Conservation (phyloP, 2,329 filamentous ascomycete genomes). For the Pseudogymnoascus sp. region DNA sequence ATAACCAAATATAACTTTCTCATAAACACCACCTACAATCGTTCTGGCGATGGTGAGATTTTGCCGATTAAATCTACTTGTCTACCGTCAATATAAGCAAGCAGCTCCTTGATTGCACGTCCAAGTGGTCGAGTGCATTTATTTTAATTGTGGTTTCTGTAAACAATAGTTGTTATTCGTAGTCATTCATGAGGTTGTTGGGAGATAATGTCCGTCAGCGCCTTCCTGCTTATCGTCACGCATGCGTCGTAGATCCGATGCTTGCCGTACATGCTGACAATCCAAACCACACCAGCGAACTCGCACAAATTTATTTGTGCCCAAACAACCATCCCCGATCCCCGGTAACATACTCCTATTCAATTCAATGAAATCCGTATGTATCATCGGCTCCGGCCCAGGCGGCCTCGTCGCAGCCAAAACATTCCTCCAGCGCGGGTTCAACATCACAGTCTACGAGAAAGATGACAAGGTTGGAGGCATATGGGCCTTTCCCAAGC, state of each 20-base stretch:
- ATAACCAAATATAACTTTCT: too few species aligned
- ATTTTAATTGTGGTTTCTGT: not conserved
- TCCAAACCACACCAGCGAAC: not conserved
- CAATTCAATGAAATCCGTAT: conserved; percentile 11
- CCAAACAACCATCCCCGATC: not conserved
- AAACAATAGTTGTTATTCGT: not conserved
- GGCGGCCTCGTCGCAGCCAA: conserved; percentile 15
- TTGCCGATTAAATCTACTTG: too few species aligned
- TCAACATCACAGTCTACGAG: conserved; percentile 12
- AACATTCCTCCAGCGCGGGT: conserved; percentile 11
- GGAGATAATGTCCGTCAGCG: not conserved
- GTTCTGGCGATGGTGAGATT: too few species aligned
- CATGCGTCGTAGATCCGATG: not conserved
- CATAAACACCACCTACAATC: too few species aligned
- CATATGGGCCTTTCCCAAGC: conserved; percentile 13
- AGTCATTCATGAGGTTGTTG: not conserved
- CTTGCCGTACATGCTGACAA: not conserved
- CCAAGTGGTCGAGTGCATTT: not conserved
- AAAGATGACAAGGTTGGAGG: conserved; percentile 9
- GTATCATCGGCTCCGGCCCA: conserved; percentile 14
- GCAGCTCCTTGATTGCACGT: not conserved
- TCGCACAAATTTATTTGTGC: not conserved
- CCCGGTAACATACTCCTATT: not conserved
- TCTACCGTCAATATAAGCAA: not conserved
- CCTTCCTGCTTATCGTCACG: not conserved